These are phyloP conservation scores for Trichoderma simmonsii DNA, from an alignment of 2,329 filamentous ascomycete species.

Conservation along the genomic window DNA sequence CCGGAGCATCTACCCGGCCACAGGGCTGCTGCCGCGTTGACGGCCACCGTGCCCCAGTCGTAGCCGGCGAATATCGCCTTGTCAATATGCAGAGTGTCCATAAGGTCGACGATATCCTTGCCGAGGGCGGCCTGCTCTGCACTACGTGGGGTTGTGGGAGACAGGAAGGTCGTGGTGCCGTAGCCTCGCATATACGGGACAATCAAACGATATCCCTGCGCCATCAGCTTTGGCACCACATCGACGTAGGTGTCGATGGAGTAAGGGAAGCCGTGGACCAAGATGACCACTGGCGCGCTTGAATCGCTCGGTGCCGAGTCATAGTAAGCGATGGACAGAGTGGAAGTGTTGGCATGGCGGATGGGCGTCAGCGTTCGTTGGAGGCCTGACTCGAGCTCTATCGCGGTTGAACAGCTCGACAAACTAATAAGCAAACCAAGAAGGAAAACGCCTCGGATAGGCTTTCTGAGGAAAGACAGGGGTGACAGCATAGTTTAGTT, in stretches of 20 bases:
- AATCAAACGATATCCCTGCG: slow-evolving; percentile 27
- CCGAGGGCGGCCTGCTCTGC: slow-evolving; percentile 29
- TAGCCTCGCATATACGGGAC: slow-evolving; percentile 29
- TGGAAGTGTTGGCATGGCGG: slow-evolving; percentile 14
- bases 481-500: background rate
- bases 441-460: background rate
- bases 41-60: slow-evolving; percentile 30
- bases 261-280: slow-evolving; percentile 30
- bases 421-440: background rate
- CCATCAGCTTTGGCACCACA: slow-evolving; percentile 24
- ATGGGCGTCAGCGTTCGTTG: slow-evolving; percentile 12
- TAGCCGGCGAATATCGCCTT: slow-evolving; percentile 29
- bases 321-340: slow-evolving; percentile 22
- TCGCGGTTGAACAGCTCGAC: background rate
- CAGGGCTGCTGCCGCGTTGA: slow-evolving; percentile 27
- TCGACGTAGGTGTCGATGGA: slow-evolving; percentile 26
- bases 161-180: slow-evolving; percentile 26
- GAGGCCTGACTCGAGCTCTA: background rate
- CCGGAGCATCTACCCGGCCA: slow-evolving; percentile 28
- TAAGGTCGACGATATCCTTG: slow-evolving; percentile 26
- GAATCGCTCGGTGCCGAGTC: slow-evolving; percentile 20
- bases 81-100: slow-evolving; percentile 26
- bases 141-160: slow-evolving; percentile 23
- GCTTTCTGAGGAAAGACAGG: background rate
- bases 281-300: slow-evolving; percentile 22